These are phyloP conservation scores for Aspergillus sparsus DNA, from an alignment of 495 filamentous ascomycete species.

Conservation along the genomic window DNA sequence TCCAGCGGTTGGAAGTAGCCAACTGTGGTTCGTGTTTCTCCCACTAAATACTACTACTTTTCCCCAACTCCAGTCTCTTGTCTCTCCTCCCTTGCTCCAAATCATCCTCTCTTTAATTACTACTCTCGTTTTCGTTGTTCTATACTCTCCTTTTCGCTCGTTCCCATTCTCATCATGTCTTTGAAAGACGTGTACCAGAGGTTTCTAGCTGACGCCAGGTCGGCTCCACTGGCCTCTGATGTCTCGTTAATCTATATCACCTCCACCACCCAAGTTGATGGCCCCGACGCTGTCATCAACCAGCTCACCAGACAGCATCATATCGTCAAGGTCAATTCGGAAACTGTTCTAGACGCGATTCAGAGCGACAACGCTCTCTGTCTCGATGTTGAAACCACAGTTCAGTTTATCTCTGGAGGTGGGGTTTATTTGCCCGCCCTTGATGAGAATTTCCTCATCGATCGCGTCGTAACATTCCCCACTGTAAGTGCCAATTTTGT, in stretches of 20 bases:
- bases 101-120: slow-evolving; percentile 12
- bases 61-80: background rate
- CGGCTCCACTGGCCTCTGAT: slow-evolving; percentile 63
- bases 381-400: slow-evolving; percentile 75
- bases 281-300: slow-evolving; percentile 70
- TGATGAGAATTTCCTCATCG: slow-evolving; percentile 92
- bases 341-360: slow-evolving; percentile 70
- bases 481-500: slow-evolving; percentile 57
- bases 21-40: slow-evolving; percentile 23
- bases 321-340: slow-evolving; percentile 72
- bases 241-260: slow-evolving; percentile 90
- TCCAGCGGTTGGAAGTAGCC: background rate
- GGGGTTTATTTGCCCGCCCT: slow-evolving; percentile 86
- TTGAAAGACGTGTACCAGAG: slow-evolving; percentile 71
- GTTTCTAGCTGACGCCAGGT: slow-evolving; percentile 71
- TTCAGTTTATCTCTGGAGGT: slow-evolving; percentile 79
- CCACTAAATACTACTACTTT: slow-evolving; percentile 13
- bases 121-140: slow-evolving; percentile 17
- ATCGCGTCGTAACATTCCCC: slow-evolving; percentile 76
- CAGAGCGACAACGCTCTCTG: slow-evolving; percentile 69
- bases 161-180: slow-evolving; percentile 46
- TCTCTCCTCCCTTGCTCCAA: background rate
- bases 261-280: slow-evolving; percentile 72
- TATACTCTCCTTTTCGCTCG: slow-evolving; percentile 18
- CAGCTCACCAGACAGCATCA: slow-evolving; percentile 68